Percentiles rank a stretch among this genome's conserved stretches.
Evolutionary conservation across 2,329 filamentous ascomycete species (phyloP).

Genomic region (Monosporascus ibericus): DNA sequence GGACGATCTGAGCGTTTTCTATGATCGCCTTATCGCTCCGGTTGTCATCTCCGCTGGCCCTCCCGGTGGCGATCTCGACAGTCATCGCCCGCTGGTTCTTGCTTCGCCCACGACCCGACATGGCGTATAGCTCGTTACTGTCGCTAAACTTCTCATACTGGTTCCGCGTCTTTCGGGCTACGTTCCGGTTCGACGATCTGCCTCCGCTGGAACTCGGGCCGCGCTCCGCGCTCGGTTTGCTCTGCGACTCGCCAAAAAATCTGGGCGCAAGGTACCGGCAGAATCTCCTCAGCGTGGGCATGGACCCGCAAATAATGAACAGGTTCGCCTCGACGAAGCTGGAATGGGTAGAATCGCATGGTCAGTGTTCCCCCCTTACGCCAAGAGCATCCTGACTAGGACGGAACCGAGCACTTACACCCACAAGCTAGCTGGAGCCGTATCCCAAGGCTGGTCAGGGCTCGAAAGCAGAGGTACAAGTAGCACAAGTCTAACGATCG

Average conservation of each 20-base stretch:
- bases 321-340: constrained; percentile 26
- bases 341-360: not conserved
- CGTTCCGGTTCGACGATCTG: too few relatives aligned
- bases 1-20: not conserved
- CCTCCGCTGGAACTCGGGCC: not conserved
- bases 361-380: too few relatives aligned
- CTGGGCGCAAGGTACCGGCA: constrained; percentile 26
- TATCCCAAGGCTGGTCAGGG: constrained; percentile 9
- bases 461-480: constrained; percentile 6
- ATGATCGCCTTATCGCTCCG: not conserved
- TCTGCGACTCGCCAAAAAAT: constrained; percentile 12
- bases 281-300: constrained; percentile 32
- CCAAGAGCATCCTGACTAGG: not conserved
- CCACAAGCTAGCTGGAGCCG: constrained; percentile 10
- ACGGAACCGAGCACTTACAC: constrained; percentile 5
- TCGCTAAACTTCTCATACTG: not conserved
- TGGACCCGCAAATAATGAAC: constrained; percentile 24
- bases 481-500: constrained; percentile 3
- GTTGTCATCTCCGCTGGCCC: not conserved
- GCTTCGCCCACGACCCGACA: not conserved
- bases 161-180: not conserved
- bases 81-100: not conserved
- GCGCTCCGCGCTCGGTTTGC: not conserved
- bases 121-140: not conserved
- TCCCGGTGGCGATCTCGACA: not conserved